Evolutionary conservation across 352 stramenopile species (phyloP), one percentile per base, ranked within the genome.

Genomic region (Phytophthora palmivora): DNA sequence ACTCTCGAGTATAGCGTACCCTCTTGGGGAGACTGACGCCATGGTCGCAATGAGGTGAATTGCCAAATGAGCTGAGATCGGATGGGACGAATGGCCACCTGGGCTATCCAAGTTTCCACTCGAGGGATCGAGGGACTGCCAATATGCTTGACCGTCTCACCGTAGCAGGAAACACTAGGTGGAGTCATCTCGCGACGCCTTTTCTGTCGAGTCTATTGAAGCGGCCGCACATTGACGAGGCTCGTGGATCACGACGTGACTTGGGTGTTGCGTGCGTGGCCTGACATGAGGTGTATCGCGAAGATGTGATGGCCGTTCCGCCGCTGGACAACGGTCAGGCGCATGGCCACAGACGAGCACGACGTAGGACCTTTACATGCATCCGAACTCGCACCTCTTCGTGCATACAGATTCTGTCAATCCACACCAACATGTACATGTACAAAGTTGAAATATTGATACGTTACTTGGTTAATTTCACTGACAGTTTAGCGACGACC

Each of bases 1-100:
- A 21, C 55, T 56, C 28, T 63, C 55, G 36, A 63, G 45, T 5
- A 63, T 63, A 8, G 55, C 55, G 33, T 56, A 63, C n/a, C 55
- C 55, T 39, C 32, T 37, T 10, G 69, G 50, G 6, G 61, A 64
- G 21, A 59, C 7, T 33, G 61, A 50, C 14, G 28, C 48, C 46
- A 64, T 63, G 30, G 3, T 8, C 3, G 24, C 28, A 48, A 33
- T 32, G 24, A 62, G 44, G 49, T 19, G 36, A 61, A 67, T 62
- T 50, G 28, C n/a, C 34, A 18, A 67, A 61, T 67, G 58, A 61
- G 33, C 16, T 42, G 32, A 22, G 43, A 61, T 39, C 33, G 53
- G 33, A 34, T 41, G 38, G 45, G 45, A 43, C 15, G 1, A 22
- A n/a, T n/a, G n/a, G n/a, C n/a, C 12, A 15, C 15, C 8, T 49